Conservation (phyloP, 192 early-diverging fungal genomes). For the Entomortierella chlamydospora region DNA sequence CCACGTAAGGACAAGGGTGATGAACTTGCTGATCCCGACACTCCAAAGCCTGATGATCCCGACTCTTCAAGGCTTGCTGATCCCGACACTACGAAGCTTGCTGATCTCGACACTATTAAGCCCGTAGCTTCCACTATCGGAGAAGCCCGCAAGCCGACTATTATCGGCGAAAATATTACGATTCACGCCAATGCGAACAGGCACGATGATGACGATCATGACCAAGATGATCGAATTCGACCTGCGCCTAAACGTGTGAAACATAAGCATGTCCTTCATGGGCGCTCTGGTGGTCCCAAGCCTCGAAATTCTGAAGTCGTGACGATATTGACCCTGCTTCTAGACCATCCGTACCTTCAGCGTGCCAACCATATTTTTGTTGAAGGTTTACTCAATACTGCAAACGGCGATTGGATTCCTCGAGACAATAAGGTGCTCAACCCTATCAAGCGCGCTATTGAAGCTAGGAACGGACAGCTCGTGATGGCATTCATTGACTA, state of each 20-base stretch:
- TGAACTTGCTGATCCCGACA: neutral
- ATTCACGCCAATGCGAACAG: constrained; percentile 29
- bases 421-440: constrained; percentile 36
- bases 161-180: constrained; percentile 2
- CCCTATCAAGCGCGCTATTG: constrained; percentile 44
- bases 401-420: constrained; percentile 51
- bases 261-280: neutral
- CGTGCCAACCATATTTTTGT: constrained; percentile 37
- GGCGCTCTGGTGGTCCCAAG: neutral
- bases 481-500: constrained; percentile 44
- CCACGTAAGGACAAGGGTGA: neutral
- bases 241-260: too few species aligned
- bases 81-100: neutral
- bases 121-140: neutral
- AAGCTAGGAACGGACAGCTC: constrained; percentile 28
- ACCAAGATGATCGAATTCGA: neutral
- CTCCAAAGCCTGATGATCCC: neutral
- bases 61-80: neutral
- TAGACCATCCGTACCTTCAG: constrained; percentile 32
- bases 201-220: constrained; percentile 15
- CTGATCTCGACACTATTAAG: neutral
- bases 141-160: neutral
- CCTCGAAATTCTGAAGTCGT: constrained; percentile 15
- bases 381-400: constrained; percentile 27
- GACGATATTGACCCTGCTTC: constrained; percentile 30